Evolutionary conservation across 2,329 filamentous ascomycete species (phyloP), one percentile per base, ranked within the genome.

Genomic region (Colletotrichum zoysiae): DNA sequence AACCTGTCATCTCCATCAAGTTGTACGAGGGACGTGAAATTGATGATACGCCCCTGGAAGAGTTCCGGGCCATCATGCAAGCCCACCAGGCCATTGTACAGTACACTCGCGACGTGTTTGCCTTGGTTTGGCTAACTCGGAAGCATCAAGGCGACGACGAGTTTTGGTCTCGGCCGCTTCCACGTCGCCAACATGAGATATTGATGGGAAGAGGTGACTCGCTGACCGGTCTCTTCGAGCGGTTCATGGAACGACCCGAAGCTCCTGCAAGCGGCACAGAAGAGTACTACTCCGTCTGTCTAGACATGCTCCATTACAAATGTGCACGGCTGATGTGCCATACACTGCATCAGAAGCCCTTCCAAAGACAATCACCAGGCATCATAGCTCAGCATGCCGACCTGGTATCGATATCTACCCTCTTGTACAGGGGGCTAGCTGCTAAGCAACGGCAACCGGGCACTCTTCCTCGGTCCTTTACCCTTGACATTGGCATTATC

Each of bases 61-160:
- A 69, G n/a, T 73, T 76, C 16, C 30, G 51, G 8, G 68, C 74
- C 3, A 58, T 76, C 20, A 71, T 73, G 16, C 65, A 74, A 16
- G 71, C 75, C 4, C 70, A 74, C 23, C 74, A 75, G 14, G 57
- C 56, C 12, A 73, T 75, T 14, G 76, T 76, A n/a, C 72, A 73
- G 40, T 74, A 76, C 51, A 75, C 73, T n/a, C 75, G 75, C n/a
- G 75, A 77, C 23, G 66, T 75, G 26, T 74, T 71, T 40, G 76
- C 76, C 18, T 72, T 77, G 44, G 42, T 59, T 30, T 77, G 74
- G 74, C 26, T 71, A 50, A 74, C 71, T 51, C 67, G 65, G 20
- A 53, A 74, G 23, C 68, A 75, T 35, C 67, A 65, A 20, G 70
- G 68, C 8, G 70, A 65, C 23, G 74, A 72, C 18, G 42, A 60